phyloP scores from a whole-genome alignment of 768 basidiomycete genomes.

The Exsudoporus frostii region DNA sequence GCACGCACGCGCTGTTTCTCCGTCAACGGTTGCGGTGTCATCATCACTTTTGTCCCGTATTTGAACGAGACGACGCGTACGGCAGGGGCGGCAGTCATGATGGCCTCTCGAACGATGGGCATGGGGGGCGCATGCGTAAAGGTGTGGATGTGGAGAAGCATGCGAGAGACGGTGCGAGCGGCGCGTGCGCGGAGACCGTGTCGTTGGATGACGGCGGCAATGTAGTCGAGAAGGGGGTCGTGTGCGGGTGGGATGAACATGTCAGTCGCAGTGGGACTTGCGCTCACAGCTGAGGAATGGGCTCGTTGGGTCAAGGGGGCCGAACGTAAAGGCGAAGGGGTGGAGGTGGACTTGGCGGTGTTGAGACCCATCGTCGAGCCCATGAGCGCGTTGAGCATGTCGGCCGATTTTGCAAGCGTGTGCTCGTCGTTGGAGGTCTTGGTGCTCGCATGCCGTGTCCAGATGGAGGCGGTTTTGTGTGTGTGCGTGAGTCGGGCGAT shows the following conservation, averaged over 20 bases:
- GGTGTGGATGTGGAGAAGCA: slow-evolving; percentile 68
- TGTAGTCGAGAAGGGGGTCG: slow-evolving; percentile 69
- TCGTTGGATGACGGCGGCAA: slow-evolving; percentile 58
- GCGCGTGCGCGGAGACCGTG: slow-evolving; percentile 67
- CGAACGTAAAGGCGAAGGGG: not conserved
- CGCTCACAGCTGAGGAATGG: not conserved
- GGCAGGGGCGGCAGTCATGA: slow-evolving; percentile 66
- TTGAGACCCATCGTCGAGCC: slow-evolving; percentile 19
- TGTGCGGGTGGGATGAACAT: slow-evolving; percentile 68
- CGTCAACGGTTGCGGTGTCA: slow-evolving; percentile 66
- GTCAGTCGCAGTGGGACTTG: not conserved
- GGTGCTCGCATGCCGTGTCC: slow-evolving; percentile 13
- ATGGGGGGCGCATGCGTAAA: slow-evolving; percentile 76
- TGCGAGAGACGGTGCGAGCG: slow-evolving; percentile 51
- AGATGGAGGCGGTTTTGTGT: not conserved
- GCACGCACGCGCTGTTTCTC: slow-evolving; percentile 76
- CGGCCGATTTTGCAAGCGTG: slow-evolving; percentile 23
- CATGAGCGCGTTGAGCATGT: slow-evolving; percentile 24
- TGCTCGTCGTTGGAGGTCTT: slow-evolving; percentile 20
- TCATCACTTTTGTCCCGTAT: slow-evolving; percentile 60
- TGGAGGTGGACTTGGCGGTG: not conserved
- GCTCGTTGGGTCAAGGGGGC: not conserved
- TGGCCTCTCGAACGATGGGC: slow-evolving; percentile 73
- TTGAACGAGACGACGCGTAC: slow-evolving; percentile 59
- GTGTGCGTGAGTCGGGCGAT: not conserved